These are phyloP conservation scores for Yamadazyma trypodendri DNA, from an alignment of 1,139 yeast genomes.

Conservation along the genomic window DNA sequence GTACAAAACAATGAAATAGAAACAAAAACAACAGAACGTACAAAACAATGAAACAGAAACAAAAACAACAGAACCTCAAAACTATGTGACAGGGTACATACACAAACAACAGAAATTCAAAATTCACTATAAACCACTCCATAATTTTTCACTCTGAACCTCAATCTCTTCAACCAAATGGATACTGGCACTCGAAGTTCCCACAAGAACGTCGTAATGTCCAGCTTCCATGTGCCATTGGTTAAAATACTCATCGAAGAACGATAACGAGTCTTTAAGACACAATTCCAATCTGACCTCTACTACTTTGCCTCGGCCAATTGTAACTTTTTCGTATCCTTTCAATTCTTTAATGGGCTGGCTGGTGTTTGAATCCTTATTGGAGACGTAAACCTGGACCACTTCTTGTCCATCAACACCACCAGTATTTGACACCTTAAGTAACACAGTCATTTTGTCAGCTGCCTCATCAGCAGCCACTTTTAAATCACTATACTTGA, in stretches of 20 bases:
- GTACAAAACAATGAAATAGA: too few species aligned
- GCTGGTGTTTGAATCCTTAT: slow-evolving; percentile 35
- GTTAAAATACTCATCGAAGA: slow-evolving; percentile 48
- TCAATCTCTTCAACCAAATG: slow-evolving; percentile 31
- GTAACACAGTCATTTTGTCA: slow-evolving; percentile 18
- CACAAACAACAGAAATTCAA: not conserved
- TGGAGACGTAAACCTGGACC: slow-evolving; percentile 45
- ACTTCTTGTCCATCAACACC: slow-evolving; percentile 41
- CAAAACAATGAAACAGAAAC: too few species aligned
- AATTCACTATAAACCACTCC: slow-evolving; percentile 16
- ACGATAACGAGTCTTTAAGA: slow-evolving; percentile 50
- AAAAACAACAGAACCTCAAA: not conserved
- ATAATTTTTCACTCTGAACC: slow-evolving; percentile 20
- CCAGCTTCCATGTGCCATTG: slow-evolving; percentile 27
- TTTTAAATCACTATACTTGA: slow-evolving; percentile 23
- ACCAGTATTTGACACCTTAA: slow-evolving; percentile 43
- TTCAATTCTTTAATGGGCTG: slow-evolving; percentile 58
- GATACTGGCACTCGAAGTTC: slow-evolving; percentile 29
- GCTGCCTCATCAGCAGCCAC: slow-evolving; percentile 15
- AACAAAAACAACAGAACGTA: too few species aligned
- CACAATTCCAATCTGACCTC: slow-evolving; percentile 33
- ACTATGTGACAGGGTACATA: too few species aligned
- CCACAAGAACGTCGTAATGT: slow-evolving; percentile 33
- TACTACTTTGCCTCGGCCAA: slow-evolving; percentile 37
- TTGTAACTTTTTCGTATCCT: slow-evolving; percentile 49